Evolutionary conservation across 371 early-diverging fungal genomes (phyloP).

Genomic region (Mucor mucedo): DNA sequence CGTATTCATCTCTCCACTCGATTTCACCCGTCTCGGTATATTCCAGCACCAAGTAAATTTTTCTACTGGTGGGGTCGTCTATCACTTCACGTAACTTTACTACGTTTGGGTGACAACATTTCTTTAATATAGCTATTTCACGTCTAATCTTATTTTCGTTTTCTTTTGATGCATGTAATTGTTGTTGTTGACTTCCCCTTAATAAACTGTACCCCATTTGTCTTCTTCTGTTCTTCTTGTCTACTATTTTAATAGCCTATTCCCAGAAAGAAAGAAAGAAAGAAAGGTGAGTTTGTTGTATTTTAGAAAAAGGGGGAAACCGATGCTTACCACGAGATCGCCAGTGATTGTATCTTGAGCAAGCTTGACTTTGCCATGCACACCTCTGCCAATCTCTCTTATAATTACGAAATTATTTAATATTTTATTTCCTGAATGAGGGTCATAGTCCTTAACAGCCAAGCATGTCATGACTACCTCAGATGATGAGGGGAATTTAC

Average conservation of each 20-base stretch:
- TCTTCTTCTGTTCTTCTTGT: conserved; percentile 69
- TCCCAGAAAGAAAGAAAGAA: no score
- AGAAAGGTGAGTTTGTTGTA: neutral
- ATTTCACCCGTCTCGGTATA: conserved; percentile 90
- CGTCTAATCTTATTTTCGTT: conserved; percentile 87
- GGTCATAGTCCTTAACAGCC: conserved; percentile 79
- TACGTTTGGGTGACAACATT: conserved; percentile 89
- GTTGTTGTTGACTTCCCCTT: conserved; percentile 14
- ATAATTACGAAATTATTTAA: conserved; percentile 92
- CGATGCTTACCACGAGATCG: conserved; percentile 66
- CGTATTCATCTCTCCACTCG: conserved; percentile 68
- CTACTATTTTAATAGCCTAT: conserved; percentile 85
- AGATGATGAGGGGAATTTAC: conserved; percentile 8
- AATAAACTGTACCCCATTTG: conserved; percentile 58
- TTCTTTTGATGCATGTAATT: conserved; percentile 19
- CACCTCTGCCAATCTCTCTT: conserved; percentile 89
- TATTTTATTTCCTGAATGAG: conserved; percentile 85
- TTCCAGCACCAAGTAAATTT: conserved; percentile 90
- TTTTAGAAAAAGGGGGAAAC: neutral
- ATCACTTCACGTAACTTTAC: conserved; percentile 90
- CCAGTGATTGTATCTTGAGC: conserved; percentile 77
- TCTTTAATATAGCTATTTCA: conserved; percentile 94
- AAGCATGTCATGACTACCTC: conserved; percentile 74
- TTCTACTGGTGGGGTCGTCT: conserved; percentile 85
- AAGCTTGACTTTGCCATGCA: conserved; percentile 94